A percentile compares a stretch with the other conserved stretches of the same genome.
These are phyloP conservation scores for Candolleomyces eurysporus DNA, from an alignment of 768 basidiomycete species.

Conservation along the genomic window DNA sequence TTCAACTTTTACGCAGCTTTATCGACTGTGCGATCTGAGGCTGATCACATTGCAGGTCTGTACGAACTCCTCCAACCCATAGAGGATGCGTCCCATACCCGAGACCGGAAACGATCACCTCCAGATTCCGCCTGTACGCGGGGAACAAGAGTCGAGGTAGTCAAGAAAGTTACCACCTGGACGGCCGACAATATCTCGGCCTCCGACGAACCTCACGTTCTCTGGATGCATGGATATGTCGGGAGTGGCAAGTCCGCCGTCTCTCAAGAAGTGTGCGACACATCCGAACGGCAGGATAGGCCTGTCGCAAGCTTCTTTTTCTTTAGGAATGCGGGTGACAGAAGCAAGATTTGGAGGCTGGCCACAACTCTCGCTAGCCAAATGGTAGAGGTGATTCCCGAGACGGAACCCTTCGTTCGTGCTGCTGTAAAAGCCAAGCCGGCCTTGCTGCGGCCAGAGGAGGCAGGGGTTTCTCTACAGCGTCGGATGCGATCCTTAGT, in stretches of 20 bases:
- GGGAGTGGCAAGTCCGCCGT: slow-evolving; percentile 21
- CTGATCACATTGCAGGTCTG: not conserved
- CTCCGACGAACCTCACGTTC: not conserved
- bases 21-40: no score
- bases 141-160: not conserved
- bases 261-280: slow-evolving; percentile 13
- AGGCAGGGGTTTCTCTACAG: not conserved
- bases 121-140: not conserved
- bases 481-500: not conserved
- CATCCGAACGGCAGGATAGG: not conserved
- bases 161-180: not conserved
- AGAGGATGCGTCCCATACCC: not conserved
- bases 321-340: not conserved
- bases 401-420: not conserved
- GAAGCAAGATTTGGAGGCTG: slow-evolving; percentile 3
- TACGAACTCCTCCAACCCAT: not conserved
- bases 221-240: slow-evolving; percentile 18
- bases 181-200: not conserved
- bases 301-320: slow-evolving; percentile 16
- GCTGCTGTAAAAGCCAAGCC: not conserved
- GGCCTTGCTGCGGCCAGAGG: not conserved
- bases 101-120: not conserved
- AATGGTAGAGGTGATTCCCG: not conserved
- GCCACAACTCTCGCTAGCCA: slow-evolving; percentile 11
- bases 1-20: no score